Evolutionary conservation across 768 basidiomycete genomes (phyloP).

Genomic region (Lentinus tigrinus): DNA sequence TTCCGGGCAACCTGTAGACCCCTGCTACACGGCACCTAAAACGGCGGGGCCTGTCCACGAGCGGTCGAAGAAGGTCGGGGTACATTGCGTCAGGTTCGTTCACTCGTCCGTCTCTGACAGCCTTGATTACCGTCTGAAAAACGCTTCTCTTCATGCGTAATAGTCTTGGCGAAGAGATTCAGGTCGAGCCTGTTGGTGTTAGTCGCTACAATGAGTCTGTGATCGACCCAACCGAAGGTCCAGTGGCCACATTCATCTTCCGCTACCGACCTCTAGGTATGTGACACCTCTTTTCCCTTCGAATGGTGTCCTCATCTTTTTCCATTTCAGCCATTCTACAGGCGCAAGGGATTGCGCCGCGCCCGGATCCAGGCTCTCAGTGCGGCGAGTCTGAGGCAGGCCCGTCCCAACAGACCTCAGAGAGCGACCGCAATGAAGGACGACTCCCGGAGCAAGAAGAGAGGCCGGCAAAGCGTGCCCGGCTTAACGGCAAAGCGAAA

Average conservation of each 20-base stretch:
- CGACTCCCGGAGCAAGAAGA: too few species aligned
- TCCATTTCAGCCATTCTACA: constrained; percentile 5
- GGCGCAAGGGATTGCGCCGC: constrained; percentile 10
- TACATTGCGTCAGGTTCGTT: constrained; percentile 16
- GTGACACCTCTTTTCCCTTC: neutral
- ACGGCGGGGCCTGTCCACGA: constrained; percentile 11
- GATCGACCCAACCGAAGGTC: neutral
- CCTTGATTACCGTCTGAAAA: neutral
- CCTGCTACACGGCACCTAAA: neutral
- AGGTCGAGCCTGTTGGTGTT: too few species aligned
- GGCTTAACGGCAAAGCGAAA: too few species aligned
- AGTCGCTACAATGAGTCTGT: too few species aligned
- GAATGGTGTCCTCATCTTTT: neutral
- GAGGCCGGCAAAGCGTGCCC: too few species aligned
- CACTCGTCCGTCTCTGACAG: neutral
- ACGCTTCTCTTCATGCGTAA: neutral
- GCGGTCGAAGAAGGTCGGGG: constrained; percentile 13
- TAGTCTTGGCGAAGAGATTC: neutral
- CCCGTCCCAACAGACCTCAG: too few species aligned
- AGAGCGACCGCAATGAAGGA: too few species aligned
- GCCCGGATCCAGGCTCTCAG: neutral
- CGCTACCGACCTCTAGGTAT: constrained; percentile 13
- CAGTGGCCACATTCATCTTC: constrained; percentile 1
- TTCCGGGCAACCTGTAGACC: too few species aligned
- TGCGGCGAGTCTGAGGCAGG: too few species aligned